A percentile compares a stretch with the other conserved stretches of the same genome.
These are phyloP conservation scores for Annulohypoxylon bovei DNA, from an alignment of 495 filamentous ascomycete species.

Conservation along the genomic window DNA sequence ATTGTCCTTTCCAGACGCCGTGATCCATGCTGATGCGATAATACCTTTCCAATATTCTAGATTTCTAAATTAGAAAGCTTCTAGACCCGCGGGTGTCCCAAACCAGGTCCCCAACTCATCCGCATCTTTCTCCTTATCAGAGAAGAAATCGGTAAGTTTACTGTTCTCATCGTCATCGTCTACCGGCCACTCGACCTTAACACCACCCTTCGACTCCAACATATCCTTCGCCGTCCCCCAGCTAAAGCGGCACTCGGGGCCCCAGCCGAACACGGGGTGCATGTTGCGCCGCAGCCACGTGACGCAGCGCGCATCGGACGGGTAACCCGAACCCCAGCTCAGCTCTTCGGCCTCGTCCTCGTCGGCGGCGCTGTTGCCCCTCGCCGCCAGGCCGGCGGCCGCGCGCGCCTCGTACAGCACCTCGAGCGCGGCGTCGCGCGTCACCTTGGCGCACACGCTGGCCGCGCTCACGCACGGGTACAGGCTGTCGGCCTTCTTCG, in stretches of 20 bases:
- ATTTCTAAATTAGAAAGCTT: constrained; percentile 61
- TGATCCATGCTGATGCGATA: constrained; percentile 31
- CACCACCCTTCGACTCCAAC: constrained; percentile 71
- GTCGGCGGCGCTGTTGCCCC: constrained; percentile 31
- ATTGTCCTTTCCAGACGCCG: constrained; percentile 28
- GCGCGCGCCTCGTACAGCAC: constrained; percentile 67
- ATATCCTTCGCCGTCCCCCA: constrained; percentile 96
- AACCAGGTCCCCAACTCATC: constrained; percentile 72
- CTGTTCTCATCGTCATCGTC: constrained; percentile 72
- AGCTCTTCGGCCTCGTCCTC: constrained; percentile 41
- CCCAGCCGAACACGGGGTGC: constrained; percentile 96
- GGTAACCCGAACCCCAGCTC: constrained; percentile 92
- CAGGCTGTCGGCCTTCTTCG: constrained; percentile 93
- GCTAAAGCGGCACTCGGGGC: constrained; percentile 88
- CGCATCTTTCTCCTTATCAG: constrained; percentile 54
- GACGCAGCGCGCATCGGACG: constrained; percentile 83
- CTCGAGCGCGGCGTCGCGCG: constrained; percentile 87
- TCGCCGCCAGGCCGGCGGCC: constrained; percentile 30
- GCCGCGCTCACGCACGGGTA: constrained; percentile 96
- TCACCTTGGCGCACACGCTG: constrained; percentile 94
- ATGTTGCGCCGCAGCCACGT: constrained; percentile 85
- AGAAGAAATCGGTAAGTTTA: constrained; percentile 80
- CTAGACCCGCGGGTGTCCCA: constrained; percentile 65
- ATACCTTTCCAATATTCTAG: constrained; percentile 26
- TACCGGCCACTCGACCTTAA: constrained; percentile 84